Base-by-base conservation (phyloP, 768 basidiomycete species). In the Chiua virens region DNA sequence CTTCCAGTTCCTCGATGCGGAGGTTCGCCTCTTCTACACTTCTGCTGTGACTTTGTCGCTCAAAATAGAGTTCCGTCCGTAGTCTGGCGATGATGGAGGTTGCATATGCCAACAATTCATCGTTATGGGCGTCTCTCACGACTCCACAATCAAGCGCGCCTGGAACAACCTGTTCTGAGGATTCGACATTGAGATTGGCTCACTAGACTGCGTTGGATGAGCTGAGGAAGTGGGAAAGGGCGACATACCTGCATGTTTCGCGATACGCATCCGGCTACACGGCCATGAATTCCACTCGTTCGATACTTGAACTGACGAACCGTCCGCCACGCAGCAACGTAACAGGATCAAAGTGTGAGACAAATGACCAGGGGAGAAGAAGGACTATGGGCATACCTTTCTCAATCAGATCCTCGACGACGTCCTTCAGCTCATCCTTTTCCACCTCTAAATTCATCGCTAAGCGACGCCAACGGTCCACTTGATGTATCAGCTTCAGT, bases 381-480 rank as follows among this genome's bases (percentile, higher is more conserved):
- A 25, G 21, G 10, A 11, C 5, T 25, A 30, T 17, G 22, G 18
- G 69, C 79, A 36, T 57, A 85, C 85, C 79, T 80, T 81, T 83
- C 63, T 82, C 73, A n/a, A 82, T 73, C 36, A 86, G 61, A 45
- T 75, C 64, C 43, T 73, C 56, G 2, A 86, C 79, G 7, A 76
- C 79, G 38, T 81, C 79, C 55, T 77, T 72, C 59, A 84, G 58
- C 48, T 82, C 79, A 59, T 84, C 79, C 49, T 66, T 69, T 55
- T 85, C 81, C 3, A 62, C 58, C 62, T 83, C 77, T 6, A 71
- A 62, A 3, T 54, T 54, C 30, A 62, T 67, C 4, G 75, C 67
- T 7, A 66, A 44, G 4, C 58, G 62, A 8, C 59, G 57, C 55
- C 73, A 73, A 9, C 69, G 58, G 34, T 71, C 59, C n/a, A 79